Base-by-base conservation (phyloP, 495 filamentous ascomycete species). In the Neurospora sublineolata region DNA sequence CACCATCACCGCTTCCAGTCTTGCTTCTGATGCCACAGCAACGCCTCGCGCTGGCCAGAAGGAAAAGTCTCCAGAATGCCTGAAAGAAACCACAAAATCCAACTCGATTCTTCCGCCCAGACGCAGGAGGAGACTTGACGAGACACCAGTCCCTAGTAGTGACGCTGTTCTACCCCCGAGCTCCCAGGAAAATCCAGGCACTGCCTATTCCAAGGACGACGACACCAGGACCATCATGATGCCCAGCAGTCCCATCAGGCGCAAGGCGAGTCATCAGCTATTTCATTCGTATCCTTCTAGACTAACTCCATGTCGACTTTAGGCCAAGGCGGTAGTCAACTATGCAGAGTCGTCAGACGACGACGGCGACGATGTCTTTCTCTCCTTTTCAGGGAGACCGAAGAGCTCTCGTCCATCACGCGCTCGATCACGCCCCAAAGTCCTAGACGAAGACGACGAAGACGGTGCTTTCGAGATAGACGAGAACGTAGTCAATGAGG, bases 131-230 rank as follows among this genome's bases (percentile, higher is more conserved):
- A 82, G 79, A 71, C 69, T 72, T 72, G 86, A 83, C 73, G 76
- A 89, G 79, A 93, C 91, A 0, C 92, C 93, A n/a, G 87, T 90
- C 2, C 91, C 93, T 3, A 96, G 91, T 81, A 95, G 92, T 79
- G 93, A 94, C 78, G 82, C 87, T 30, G 60, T 84, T 10, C 86
- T 84, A 39, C 84, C 86, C 0, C 82, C 84, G 0, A 89, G 87
- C 76, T 89, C 88, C 3, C 84, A 87, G 71, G 85, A 87, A 73
- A 85, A 87, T 73, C 77, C 78, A 72, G 52, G 52, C 52, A 60
- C 52, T 60, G 52, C 52, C 52, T 60, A 30, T 60, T 60, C 52
- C 52, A 60, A 60, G 14, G 52, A 60, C 9, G 52, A 18, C 23
- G 76, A 78, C 60, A 78, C 78, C 27, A 75, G 81, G 30, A 77